Base-by-base conservation (phyloP, 352 stramenopile genomes). In the Phytophthora pinifolia region DNA sequence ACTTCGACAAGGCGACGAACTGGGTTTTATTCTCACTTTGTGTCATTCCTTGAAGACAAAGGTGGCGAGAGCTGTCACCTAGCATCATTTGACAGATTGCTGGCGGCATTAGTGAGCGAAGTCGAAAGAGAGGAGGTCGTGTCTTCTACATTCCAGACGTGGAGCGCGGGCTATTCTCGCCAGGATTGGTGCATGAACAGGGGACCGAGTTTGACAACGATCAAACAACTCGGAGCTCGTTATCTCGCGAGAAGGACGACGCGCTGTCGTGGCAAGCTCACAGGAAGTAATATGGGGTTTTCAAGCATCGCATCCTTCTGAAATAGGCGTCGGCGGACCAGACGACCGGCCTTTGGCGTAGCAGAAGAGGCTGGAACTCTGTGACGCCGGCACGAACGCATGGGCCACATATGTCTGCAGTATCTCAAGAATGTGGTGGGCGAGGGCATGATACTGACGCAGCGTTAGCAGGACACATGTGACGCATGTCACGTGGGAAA, bases 171-270 rank as follows among this genome's bases (percentile, higher is more conserved):
- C 29, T 54, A 6, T 54, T 54, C 15, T 27, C 35, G 8, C 27
- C 47, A 6, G 39, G 32, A 22, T 30, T 58, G 8, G 50, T 22
- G n/a, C 12, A 50, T n/a, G 39, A 50, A 9, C 50, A 58, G 18
- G 32, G 38, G 7, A 46, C 46, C 20, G 50, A 58, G 15, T 50
- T 58, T 13, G 25, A 43, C 9, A 45, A 30, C 15, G 39, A 58
- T 6, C 6, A 34, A 22, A 14, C 14, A 0, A 50, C 50, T n/a
- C 31, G 25, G 9, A 44, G n/a, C 20, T 58, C 31, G 13, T n/a
- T 2, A 45, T 58, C 8, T 44, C 33, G 4, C 6, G 7, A 9
- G 39, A 58, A 46, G 50, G 39, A 32, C 43, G 20, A 25, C 1
- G 2, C 1, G 32, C 50, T 1, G 39, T 22, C 10, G 20, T 38